phyloP scores from a whole-genome alignment of 768 basidiomycete genomes.

The Pholiota conissans region DNA sequence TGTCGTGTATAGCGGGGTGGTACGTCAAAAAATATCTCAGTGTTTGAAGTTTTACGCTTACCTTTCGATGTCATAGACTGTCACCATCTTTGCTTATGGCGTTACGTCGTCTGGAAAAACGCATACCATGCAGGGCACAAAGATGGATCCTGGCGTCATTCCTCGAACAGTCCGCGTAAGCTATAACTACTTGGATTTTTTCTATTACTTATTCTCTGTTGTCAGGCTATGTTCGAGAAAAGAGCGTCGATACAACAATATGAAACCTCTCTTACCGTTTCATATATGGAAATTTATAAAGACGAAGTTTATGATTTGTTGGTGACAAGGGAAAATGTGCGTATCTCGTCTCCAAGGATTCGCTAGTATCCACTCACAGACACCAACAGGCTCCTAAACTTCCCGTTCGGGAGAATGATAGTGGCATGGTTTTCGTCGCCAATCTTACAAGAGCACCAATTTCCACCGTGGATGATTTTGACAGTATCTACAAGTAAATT shows the following conservation, averaged over 20 bases:
- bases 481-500: slow-evolving; percentile 43
- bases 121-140: slow-evolving; percentile 88
- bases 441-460: slow-evolving; percentile 46
- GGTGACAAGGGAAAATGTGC: slow-evolving; percentile 65
- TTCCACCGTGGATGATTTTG: slow-evolving; percentile 42
- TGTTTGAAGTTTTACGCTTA: background rate
- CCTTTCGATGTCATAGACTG: slow-evolving; percentile 47
- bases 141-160: slow-evolving; percentile 77
- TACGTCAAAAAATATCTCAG: slow-evolving; percentile 33
- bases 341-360: slow-evolving; percentile 20
- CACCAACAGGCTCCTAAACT: slow-evolving; percentile 45
- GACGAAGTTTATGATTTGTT: slow-evolving; percentile 90
- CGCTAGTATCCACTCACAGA: slow-evolving; percentile 1
- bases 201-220: background rate
- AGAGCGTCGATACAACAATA: slow-evolving; percentile 38
- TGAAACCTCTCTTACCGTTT: slow-evolving; percentile 51
- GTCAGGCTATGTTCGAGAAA: slow-evolving; percentile 59
- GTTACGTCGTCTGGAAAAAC: slow-evolving; percentile 93
- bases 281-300: slow-evolving; percentile 91
- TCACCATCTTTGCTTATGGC: slow-evolving; percentile 89
- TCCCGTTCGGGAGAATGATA: slow-evolving; percentile 53
- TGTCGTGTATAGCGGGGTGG: slow-evolving; percentile 74
- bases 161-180: slow-evolving; percentile 75
- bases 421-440: slow-evolving; percentile 55
- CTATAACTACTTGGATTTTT: background rate